phyloP scores from a whole-genome alignment of 2,329 filamentous ascomycete species.

The Byssochlamys sp. region DNA sequence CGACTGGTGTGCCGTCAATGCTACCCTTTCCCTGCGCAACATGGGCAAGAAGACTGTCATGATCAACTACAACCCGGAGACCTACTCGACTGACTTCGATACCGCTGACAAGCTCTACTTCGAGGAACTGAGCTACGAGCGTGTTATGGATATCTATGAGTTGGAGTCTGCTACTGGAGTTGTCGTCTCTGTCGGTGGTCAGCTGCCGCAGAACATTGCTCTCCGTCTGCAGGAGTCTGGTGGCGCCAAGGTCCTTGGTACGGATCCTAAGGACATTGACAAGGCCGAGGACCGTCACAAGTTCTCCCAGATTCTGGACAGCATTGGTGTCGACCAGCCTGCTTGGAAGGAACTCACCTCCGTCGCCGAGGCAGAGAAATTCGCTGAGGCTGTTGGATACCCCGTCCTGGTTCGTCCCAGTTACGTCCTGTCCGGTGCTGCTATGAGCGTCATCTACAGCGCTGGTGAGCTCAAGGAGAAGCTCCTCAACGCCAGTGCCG shows the following conservation, averaged over 20 bases:
- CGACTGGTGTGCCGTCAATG: slow-evolving; percentile 94
- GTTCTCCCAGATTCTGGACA: slow-evolving; percentile 94
- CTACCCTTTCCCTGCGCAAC: slow-evolving; percentile 68
- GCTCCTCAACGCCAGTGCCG: slow-evolving; percentile 76
- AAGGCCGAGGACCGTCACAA: slow-evolving; percentile 97
- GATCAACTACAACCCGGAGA: slow-evolving; percentile 90
- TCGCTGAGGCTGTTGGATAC: slow-evolving; percentile 77
- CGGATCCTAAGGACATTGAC: slow-evolving; percentile 88
- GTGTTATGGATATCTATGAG: slow-evolving; percentile 98
- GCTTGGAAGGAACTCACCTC: slow-evolving; percentile 96
- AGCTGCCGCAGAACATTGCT: slow-evolving; percentile 94
- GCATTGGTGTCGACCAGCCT: slow-evolving; percentile 91
- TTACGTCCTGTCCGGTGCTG: slow-evolving; percentile 93
- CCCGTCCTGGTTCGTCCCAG: slow-evolving; percentile 89
- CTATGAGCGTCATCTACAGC: slow-evolving; percentile 92
- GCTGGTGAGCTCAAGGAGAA: slow-evolving; percentile 88
- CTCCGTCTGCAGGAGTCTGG: slow-evolving; percentile 85
- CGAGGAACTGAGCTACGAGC: slow-evolving; percentile 90
- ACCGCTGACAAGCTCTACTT: slow-evolving; percentile 88
- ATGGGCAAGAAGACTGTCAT: slow-evolving; percentile 96
- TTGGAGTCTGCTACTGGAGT: slow-evolving; percentile 76
- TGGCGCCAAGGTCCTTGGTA: slow-evolving; percentile 82
- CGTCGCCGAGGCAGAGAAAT: slow-evolving; percentile 74
- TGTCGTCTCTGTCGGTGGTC: slow-evolving; percentile 89
- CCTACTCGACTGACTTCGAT: slow-evolving; percentile 74